Evolutionary conservation across 2,329 filamentous ascomycete species (phyloP).

Genomic region (Fusarium sp.): DNA sequence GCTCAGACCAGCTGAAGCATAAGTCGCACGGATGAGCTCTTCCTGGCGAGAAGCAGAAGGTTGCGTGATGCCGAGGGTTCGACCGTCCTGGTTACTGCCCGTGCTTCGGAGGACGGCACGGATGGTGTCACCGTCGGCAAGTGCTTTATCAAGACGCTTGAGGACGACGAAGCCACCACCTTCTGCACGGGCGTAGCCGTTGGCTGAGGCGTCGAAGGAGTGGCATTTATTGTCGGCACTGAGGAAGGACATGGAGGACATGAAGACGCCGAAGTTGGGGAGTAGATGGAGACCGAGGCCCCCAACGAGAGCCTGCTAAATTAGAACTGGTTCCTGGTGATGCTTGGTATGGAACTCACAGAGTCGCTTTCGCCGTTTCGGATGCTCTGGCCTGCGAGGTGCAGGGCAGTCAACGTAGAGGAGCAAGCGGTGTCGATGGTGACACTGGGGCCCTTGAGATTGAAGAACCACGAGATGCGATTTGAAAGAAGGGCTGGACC

Average conservation of each 20-base stretch:
- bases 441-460: conserved; percentile 7
- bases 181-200: conserved; percentile 24
- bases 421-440: conserved; percentile 19
- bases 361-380: background rate
- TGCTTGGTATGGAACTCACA: background rate
- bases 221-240: background rate
- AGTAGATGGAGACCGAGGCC: background rate
- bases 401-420: background rate
- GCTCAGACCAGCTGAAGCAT: background rate
- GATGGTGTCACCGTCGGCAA: conserved; percentile 6
- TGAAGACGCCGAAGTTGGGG: background rate
- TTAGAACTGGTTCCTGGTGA: too few relatives aligned
- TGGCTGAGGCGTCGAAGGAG: conserved; percentile 5
- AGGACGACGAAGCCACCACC: conserved; percentile 7
- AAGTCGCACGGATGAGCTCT: background rate
- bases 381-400: conserved; percentile 7
- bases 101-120: conserved; percentile 5
- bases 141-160: background rate
- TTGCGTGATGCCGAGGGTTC: background rate
- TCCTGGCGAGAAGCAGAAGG: background rate
- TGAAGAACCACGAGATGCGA: background rate
- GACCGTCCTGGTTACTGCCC: conserved; percentile 13
- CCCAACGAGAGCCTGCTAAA: background rate
- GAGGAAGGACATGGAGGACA: background rate
- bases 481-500: background rate